A percentile compares a stretch with the other conserved stretches of the same genome.
phyloP scores from a whole-genome alignment of 495 filamentous ascomycete species.

The Aspergillus nidulans region DNA sequence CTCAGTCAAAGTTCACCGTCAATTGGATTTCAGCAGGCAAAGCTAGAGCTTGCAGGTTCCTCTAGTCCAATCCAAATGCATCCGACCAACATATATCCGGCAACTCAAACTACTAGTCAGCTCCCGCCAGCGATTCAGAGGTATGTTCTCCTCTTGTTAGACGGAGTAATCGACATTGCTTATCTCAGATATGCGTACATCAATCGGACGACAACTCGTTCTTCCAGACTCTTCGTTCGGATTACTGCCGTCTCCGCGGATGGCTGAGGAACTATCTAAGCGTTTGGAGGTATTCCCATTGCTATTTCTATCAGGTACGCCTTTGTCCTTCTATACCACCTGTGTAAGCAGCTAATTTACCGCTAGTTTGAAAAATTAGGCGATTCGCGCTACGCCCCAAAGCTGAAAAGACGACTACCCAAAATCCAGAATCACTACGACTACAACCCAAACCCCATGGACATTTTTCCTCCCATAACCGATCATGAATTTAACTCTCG shows the following conservation, averaged over 20 bases:
- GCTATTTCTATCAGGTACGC: slow-evolving; percentile 1
- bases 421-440: not conserved
- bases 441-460: slow-evolving; percentile 2
- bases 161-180: not conserved
- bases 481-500: slow-evolving; percentile 20
- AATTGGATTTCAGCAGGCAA: too few relatives aligned
- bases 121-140: not conserved
- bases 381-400: not conserved
- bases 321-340: not conserved
- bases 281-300: slow-evolving; percentile 1
- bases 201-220: not conserved
- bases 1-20: too few relatives aligned
- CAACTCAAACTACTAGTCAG: too few relatives aligned
- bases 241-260: not conserved
- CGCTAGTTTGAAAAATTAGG: not conserved
- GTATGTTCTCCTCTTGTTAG: not conserved
- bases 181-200: not conserved
- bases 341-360: not conserved
- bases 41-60: too few relatives aligned
- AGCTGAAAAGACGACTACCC: not conserved
- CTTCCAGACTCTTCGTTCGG: not conserved
- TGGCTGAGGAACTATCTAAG: not conserved
- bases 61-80: too few relatives aligned
- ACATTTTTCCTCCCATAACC: slow-evolving; percentile 19
- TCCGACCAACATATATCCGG: not conserved